Conservation (phyloP, 1,139 yeast genomes). For the Pichia sp. region DNA sequence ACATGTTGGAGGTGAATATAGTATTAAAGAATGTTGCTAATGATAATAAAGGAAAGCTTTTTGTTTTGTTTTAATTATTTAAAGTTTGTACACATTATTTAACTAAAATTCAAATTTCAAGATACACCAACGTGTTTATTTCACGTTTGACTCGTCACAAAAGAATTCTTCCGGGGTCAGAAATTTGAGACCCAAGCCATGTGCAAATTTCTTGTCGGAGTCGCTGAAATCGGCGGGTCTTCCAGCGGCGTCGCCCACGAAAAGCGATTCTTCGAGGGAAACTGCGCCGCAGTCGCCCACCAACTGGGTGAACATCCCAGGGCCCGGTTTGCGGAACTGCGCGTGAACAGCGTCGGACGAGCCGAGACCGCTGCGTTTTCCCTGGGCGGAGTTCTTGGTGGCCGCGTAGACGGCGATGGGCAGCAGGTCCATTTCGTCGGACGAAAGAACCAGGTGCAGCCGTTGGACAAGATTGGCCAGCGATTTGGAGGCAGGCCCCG, state of each 20-base stretch:
- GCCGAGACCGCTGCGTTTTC: conserved; percentile 21
- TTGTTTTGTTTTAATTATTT: no score
- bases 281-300: conserved; percentile 19
- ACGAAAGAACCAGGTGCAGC: conserved; percentile 12
- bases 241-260: conserved; percentile 98
- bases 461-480: conserved; percentile 23
- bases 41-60: neutral
- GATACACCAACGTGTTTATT: no score
- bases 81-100: no score
- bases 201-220: conserved; percentile 66
- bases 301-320: conserved; percentile 43
- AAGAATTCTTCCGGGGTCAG: conserved; percentile 59
- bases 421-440: conserved; percentile 17
- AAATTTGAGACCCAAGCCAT: conserved; percentile 46
- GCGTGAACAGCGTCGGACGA: conserved; percentile 35
- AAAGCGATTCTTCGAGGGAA: conserved; percentile 42
- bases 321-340: conserved; percentile 62
- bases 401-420: conserved; percentile 57
- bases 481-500: conserved; percentile 22
- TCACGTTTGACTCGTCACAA: neutral
- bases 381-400: conserved; percentile 40
- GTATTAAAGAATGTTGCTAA: no score
- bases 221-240: conserved; percentile 70
- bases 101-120: no score
- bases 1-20: conserved; percentile 1